Evolutionary conservation across 768 basidiomycete species (phyloP), one percentile per base, ranked within the genome.

Genomic region (Suillus occidentalis): DNA sequence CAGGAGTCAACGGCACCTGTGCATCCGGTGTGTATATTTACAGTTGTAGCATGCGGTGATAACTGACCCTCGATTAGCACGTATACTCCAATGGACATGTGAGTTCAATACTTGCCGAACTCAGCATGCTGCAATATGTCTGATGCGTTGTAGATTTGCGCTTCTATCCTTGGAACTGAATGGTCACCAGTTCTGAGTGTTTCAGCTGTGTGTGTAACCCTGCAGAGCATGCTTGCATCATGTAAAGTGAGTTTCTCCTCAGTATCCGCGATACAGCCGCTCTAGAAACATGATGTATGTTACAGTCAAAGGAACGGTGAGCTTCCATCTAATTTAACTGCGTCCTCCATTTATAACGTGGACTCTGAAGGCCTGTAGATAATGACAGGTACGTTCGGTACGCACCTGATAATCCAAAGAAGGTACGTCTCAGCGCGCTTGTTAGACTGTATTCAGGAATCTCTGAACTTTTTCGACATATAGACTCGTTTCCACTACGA

Each of bases 201-300:
- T 25, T 82, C 89, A 34, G 85, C 91, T 3, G 87, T 95, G 50
- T 94, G 92, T 71, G 85, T 94, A 20, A 95, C 94, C 4, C 77
- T 96, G 56, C 94, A 95, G 79, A 92, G 91, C 71, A 96, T 96
- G 94, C 83, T 96, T 64, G 94, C 92, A 28, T 93, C 91, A 8
- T 94, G 91, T 86, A 95, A 92, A 87, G 93, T 91, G 67, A 55
- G 68, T 65, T 55, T n/a, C 43, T 53, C 18, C 18, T 16, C 36
- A 36, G 42, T 36, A 50, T 52, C 49, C 43, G 37, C 42, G 10
- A 53, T 36, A 45, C n/a, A 62, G 45, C 45, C 49, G 5, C 25
- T 47, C 20, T 63, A 58, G 50, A 28, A 18, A 61, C 60, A 43
- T 20, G 52, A 4, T 55, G 45, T 40, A 20, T 37, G 52, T 25